phyloP scores from a whole-genome alignment of 1,139 yeast species.

The Lodderomyces pseudojiufengensis region DNA sequence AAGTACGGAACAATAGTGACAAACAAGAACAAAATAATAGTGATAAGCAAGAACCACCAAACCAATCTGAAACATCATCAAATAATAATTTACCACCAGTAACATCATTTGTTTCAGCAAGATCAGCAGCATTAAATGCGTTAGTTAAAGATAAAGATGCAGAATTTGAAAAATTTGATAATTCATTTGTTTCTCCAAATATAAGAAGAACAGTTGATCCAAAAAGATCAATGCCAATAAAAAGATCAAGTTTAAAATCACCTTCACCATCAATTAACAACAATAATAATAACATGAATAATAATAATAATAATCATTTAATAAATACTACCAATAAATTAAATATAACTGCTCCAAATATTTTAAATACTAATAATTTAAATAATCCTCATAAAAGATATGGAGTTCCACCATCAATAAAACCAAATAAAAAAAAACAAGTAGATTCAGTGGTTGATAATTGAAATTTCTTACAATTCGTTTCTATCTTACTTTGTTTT shows the following conservation, averaged over 20 bases:
- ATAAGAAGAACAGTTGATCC: conserved; percentile 57
- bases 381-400: conserved; percentile 11
- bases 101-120: conserved; percentile 55
- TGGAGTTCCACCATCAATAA: conserved; percentile 12
- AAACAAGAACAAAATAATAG: background rate
- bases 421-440: conserved; percentile 1
- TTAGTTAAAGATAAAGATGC: conserved; percentile 33
- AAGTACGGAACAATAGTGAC: no score
- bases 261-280: conserved; percentile 25
- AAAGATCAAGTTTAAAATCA: conserved; percentile 29
- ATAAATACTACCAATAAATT: conserved; percentile 9
- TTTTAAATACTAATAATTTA: no score
- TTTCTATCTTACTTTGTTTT: no score
- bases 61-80: conserved; percentile 9
- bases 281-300: no score
- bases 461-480: background rate
- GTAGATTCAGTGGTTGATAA: conserved; percentile 1
- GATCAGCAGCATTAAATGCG: conserved; percentile 51
- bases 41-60: background rate
- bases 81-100: background rate
- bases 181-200: conserved; percentile 48
- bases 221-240: conserved; percentile 54
- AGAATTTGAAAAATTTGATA: conserved; percentile 41
- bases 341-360: conserved; percentile 7
- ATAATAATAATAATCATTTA: conserved; percentile 10